These are phyloP conservation scores for Venturia carpophila DNA, from an alignment of 2,329 filamentous ascomycete genomes.

Conservation along the genomic window DNA sequence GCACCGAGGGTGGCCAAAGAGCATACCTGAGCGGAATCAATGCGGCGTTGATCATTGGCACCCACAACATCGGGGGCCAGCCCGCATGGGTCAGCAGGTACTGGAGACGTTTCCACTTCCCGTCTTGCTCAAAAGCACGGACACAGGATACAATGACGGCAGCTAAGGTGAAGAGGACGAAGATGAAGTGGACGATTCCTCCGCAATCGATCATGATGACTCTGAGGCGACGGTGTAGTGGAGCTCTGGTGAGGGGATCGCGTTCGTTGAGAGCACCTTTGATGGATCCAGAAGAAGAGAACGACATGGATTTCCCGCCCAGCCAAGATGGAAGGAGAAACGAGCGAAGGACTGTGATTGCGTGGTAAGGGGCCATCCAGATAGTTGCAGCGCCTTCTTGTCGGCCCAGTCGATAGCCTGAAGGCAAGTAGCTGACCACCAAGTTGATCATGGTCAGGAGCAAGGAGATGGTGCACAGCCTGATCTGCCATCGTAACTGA, in stretches of 20 bases:
- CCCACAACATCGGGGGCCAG: slow-evolving; percentile 54
- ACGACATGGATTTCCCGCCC: slow-evolving; percentile 50
- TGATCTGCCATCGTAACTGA: slow-evolving; percentile 53
- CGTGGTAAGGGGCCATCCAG: slow-evolving; percentile 57
- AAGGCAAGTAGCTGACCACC: slow-evolving; percentile 50
- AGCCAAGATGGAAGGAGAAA: slow-evolving; percentile 52
- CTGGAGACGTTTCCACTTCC: slow-evolving; percentile 38
- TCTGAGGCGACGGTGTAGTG: slow-evolving; percentile 46
- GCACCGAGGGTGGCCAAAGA: slow-evolving; percentile 17
- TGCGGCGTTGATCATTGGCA: slow-evolving; percentile 35
- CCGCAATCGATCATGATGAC: slow-evolving; percentile 50
- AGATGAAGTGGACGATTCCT: slow-evolving; percentile 47
- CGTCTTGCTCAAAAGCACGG: slow-evolving; percentile 40
- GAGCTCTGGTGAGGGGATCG: slow-evolving; percentile 34
- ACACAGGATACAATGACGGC: slow-evolving; percentile 45
- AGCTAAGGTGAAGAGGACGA: slow-evolving; percentile 47
- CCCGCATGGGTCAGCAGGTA: slow-evolving; percentile 52
- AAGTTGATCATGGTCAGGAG: slow-evolving; percentile 49
- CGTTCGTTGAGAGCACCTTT: slow-evolving; percentile 52
- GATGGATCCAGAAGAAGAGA: slow-evolving; percentile 54
- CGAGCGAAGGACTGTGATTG: slow-evolving; percentile 49
- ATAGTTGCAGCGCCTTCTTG: slow-evolving; percentile 49
- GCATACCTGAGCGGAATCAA: slow-evolving; percentile 17
- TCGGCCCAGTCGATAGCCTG: slow-evolving; percentile 53
- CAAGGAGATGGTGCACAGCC: slow-evolving; percentile 46